These are phyloP conservation scores for Agaricus sinodeliciosus DNA, from an alignment of 768 basidiomycete genomes.

Conservation along the genomic window DNA sequence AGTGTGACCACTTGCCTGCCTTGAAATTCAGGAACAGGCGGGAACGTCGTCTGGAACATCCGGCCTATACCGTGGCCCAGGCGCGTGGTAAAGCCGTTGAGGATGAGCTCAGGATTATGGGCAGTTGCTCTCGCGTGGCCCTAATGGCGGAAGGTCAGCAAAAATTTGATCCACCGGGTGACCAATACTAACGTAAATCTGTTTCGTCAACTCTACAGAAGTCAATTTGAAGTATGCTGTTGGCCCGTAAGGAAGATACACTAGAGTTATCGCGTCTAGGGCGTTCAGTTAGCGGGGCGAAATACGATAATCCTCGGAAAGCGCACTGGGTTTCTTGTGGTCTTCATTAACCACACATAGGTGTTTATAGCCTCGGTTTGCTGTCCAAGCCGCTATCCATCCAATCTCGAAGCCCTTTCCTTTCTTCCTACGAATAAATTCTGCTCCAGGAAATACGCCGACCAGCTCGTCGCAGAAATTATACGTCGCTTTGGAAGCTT, in stretches of 20 bases:
- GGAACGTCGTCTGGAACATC: constrained; percentile 95
- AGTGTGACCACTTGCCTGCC: constrained; percentile 96
- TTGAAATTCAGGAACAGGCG: constrained; percentile 90
- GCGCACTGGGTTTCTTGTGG: constrained; percentile 85
- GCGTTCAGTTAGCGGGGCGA: constrained; percentile 4
- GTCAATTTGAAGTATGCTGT: constrained; percentile 94
- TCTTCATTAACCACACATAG: constrained; percentile 94
- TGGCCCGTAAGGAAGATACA: constrained; percentile 87
- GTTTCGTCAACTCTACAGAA: constrained; percentile 77
- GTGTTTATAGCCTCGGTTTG: constrained; percentile 81
- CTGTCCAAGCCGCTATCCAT: constrained; percentile 88
- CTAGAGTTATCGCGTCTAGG: constrained; percentile 86
- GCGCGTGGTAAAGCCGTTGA: constrained; percentile 91
- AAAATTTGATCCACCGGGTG: background rate
- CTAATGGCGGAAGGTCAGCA: constrained; percentile 30
- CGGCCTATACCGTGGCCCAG: constrained; percentile 91
- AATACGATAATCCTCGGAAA: constrained; percentile 12
- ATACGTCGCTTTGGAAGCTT: constrained; percentile 84
- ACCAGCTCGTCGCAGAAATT: constrained; percentile 91
- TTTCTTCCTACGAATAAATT: constrained; percentile 81
- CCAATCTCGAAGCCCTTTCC: constrained; percentile 90
- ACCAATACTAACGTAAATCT: constrained; percentile 64
- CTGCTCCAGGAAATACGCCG: constrained; percentile 86
- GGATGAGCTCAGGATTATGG: constrained; percentile 90
- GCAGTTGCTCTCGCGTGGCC: constrained; percentile 90